Evolutionary conservation across 1,284 basidiomycete genomes (phyloP).

Genomic region (Ceraceosorus guamensis): DNA sequence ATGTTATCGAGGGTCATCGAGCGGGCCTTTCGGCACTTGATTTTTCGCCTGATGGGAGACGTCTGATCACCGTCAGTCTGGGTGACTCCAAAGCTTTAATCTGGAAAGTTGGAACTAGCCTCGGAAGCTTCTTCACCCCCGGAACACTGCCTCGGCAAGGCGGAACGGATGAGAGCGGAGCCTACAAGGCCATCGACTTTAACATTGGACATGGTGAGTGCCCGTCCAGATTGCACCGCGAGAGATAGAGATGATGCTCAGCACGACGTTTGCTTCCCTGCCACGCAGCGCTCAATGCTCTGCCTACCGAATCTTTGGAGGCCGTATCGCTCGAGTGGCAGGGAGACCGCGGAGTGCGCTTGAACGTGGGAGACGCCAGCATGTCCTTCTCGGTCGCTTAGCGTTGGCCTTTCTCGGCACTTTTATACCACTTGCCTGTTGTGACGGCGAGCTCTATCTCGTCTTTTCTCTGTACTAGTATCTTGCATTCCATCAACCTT

Average conservation of each 20-base stretch:
- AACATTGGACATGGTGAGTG: constrained; percentile 22
- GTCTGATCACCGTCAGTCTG: constrained; percentile 78
- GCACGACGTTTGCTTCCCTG: neutral
- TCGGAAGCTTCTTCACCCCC: constrained; percentile 80
- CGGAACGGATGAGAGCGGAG: constrained; percentile 57
- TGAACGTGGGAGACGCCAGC: constrained; percentile 33
- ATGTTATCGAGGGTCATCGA: constrained; percentile 80
- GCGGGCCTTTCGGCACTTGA: constrained; percentile 19
- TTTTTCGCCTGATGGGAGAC: constrained; percentile 84
- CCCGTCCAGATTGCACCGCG: neutral
- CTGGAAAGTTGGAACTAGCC: constrained; percentile 49
- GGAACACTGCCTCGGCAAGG: constrained; percentile 85
- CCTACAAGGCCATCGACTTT: constrained; percentile 44
- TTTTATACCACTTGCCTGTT: too few relatives aligned
- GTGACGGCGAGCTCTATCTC: too few relatives aligned
- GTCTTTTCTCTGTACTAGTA: too few relatives aligned
- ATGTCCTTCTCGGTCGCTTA: constrained; percentile 33
- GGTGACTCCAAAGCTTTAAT: constrained; percentile 59
- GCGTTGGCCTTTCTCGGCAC: too few relatives aligned
- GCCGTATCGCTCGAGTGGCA: constrained; percentile 35
- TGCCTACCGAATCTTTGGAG: constrained; percentile 15
- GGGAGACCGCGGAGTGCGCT: constrained; percentile 26
- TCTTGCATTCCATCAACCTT: too few relatives aligned
- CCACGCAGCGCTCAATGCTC: neutral
- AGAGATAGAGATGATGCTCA: neutral